These are phyloP conservation scores for Rhexocercosporidium sp. DNA, from an alignment of 2,329 filamentous ascomycete species.

Conservation along the genomic window DNA sequence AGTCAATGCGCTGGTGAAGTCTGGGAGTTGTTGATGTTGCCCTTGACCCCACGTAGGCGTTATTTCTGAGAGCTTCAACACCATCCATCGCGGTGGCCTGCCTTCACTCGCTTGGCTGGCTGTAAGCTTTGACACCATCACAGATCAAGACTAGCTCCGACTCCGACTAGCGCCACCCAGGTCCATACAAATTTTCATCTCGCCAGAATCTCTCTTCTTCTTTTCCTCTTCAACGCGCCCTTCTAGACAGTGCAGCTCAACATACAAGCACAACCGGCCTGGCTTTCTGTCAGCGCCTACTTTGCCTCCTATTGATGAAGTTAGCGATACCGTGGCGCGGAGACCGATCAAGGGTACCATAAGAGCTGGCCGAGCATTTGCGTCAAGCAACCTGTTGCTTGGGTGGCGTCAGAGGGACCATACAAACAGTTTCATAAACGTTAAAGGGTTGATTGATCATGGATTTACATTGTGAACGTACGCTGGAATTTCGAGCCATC, in stretches of 20 bases:
- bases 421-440: slow-evolving; percentile 53
- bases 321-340: slow-evolving; percentile 63
- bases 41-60: slow-evolving; percentile 36
- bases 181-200: slow-evolving; percentile 28
- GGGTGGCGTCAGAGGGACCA: slow-evolving; percentile 85
- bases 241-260: slow-evolving; percentile 86
- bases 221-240: slow-evolving; percentile 68
- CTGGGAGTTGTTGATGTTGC: slow-evolving; percentile 13
- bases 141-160: slow-evolving; percentile 23
- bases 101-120: slow-evolving; percentile 28
- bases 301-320: slow-evolving; percentile 65
- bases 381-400: slow-evolving; percentile 60
- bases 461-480: too few species aligned
- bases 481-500: too few species aligned
- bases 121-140: slow-evolving; percentile 17
- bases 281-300: slow-evolving; percentile 72
- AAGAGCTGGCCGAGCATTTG: slow-evolving; percentile 61
- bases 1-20: slow-evolving; percentile 17
- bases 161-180: not conserved
- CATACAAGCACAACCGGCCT: slow-evolving; percentile 60
- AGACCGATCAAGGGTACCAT: slow-evolving; percentile 59
- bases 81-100: slow-evolving; percentile 22
- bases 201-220: slow-evolving; percentile 35
- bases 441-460: not conserved
- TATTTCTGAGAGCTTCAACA: slow-evolving; percentile 26